These are phyloP conservation scores for Hanseniaspora lindneri DNA, from an alignment of 805 yeast species.

Conservation along the genomic window DNA sequence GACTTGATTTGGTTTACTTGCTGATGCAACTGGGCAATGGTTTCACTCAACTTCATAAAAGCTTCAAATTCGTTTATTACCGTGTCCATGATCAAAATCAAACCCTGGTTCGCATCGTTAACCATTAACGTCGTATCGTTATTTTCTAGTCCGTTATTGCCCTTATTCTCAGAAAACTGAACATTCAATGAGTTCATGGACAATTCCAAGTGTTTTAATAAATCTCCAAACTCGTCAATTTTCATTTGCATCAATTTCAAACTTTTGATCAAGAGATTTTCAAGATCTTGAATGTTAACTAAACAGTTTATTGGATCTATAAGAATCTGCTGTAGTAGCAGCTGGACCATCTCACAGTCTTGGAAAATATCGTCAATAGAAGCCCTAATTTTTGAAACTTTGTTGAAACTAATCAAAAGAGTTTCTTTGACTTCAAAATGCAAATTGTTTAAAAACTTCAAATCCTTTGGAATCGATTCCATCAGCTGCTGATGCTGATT, in stretches of 20 bases:
- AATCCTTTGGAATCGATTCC: constrained; percentile 62
- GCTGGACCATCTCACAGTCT: constrained; percentile 44
- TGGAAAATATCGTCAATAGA: constrained; percentile 31
- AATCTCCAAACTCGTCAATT: constrained; percentile 5
- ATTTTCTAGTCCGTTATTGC: background rate
- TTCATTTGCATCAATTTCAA: constrained; percentile 10
- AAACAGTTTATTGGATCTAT: constrained; percentile 19
- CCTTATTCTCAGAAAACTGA: background rate
- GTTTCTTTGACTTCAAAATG: constrained; percentile 58
- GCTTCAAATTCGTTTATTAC: constrained; percentile 55
- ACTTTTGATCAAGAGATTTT: constrained; percentile 11
- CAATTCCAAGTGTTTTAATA: constrained; percentile 3
- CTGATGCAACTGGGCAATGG: constrained; percentile 59
- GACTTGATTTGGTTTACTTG: constrained; percentile 29
- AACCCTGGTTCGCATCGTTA: constrained; percentile 24
- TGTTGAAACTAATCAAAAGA: constrained; percentile 37
- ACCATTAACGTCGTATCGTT: background rate
- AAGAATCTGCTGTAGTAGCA: constrained; percentile 39
- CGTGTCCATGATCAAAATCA: constrained; percentile 46
- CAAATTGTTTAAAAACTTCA: constrained; percentile 48
- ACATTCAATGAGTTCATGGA: constrained; percentile 13
- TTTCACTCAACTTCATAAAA: constrained; percentile 65
- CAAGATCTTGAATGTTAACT: constrained; percentile 10
- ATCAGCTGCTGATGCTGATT: constrained; percentile 53
- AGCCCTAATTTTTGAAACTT: constrained; percentile 36